Evolutionary conservation across 371 early-diverging fungal genomes (phyloP).

Genomic region (Mucor irregularis): DNA sequence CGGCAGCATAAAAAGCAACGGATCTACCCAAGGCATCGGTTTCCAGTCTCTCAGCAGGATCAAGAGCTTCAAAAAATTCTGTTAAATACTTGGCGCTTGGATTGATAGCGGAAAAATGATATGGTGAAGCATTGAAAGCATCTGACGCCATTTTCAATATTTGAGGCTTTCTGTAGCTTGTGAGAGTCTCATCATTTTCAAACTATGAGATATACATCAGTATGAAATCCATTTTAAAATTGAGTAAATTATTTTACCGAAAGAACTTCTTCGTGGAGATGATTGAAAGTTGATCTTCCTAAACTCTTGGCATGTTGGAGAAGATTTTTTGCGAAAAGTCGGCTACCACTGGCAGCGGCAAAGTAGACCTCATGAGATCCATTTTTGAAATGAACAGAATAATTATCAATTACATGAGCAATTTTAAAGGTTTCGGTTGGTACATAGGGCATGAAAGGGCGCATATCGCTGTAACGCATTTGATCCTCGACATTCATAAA

Average conservation of each 20-base stretch:
- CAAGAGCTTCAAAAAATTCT: slow-evolving; percentile 41
- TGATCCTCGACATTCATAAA: slow-evolving; percentile 7
- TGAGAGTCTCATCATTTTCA: slow-evolving; percentile 18
- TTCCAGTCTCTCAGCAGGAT: slow-evolving; percentile 39
- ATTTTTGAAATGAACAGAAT: not conserved
- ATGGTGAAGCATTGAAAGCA: slow-evolving; percentile 42
- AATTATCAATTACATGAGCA: not conserved
- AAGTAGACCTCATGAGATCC: slow-evolving; percentile 31
- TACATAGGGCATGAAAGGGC: slow-evolving; percentile 4
- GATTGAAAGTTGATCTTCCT: slow-evolving; percentile 40
- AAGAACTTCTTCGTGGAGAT: slow-evolving; percentile 48
- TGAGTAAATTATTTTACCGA: no score
- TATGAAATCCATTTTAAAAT: no score
- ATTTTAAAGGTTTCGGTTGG: slow-evolving; percentile 5
- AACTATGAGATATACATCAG: slow-evolving; percentile 12
- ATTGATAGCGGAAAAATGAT: slow-evolving; percentile 49
- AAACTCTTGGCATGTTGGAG: slow-evolving; percentile 11
- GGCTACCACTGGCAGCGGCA: slow-evolving; percentile 45
- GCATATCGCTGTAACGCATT: not conserved
- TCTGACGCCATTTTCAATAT: slow-evolving; percentile 51
- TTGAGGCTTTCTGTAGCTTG: slow-evolving; percentile 42
- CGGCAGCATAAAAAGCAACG: slow-evolving; percentile 63
- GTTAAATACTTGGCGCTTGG: slow-evolving; percentile 41
- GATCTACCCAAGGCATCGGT: slow-evolving; percentile 50
- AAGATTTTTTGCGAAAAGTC: slow-evolving; percentile 32